Evolutionary conservation across 2,329 filamentous ascomycete genomes (phyloP), one percentile per base, ranked within the genome.

Genomic region (Graphium sp.): DNA sequence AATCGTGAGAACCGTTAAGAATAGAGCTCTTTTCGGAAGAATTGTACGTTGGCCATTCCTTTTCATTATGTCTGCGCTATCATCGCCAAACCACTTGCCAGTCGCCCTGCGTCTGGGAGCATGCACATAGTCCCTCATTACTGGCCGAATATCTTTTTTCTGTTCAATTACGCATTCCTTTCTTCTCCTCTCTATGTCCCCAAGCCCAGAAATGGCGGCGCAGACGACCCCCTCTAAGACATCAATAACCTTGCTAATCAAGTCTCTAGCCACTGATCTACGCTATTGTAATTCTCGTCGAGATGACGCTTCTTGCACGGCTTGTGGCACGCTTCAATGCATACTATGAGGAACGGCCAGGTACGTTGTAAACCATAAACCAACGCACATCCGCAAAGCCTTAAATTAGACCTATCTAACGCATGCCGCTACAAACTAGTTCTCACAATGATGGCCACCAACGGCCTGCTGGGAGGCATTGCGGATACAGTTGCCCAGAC

Each of bases 381-480:
- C 19, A 9, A 24, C 17, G 17, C 12, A 12, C 13, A 24, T 15
- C 14, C 15, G 13, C 8, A 16, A 13, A n/a, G 12, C 7, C 22
- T 9, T 13, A 7, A 4, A 19, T 11, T 14, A 11, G 35, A n/a
- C n/a, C 37, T 14, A 38, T 12, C 24, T 25, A 5, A 12, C 22
- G 12, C n/a, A 34, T 34, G 7, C 10, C 14, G 16, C 12, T 8
- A 13, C 15, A 14, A 3, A 10, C 24, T 47, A 80, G 81, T 98
- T 23, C 70, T 98, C 44, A 98, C 89, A 36, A 98, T 92, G 55
- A 98, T 98, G 87, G 82, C 94, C 47, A 93, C 87, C 50, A 98
- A 98, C 58, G 81, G 89, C 40, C 77, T 95, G 32, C 73, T 98
- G 34, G 84, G 83, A 56, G 89, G 89, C 42, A 77, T 98, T 41